phyloP scores from a whole-genome alignment of 192 early-diverging fungal genomes.

The Umbelopsis vinacea region DNA sequence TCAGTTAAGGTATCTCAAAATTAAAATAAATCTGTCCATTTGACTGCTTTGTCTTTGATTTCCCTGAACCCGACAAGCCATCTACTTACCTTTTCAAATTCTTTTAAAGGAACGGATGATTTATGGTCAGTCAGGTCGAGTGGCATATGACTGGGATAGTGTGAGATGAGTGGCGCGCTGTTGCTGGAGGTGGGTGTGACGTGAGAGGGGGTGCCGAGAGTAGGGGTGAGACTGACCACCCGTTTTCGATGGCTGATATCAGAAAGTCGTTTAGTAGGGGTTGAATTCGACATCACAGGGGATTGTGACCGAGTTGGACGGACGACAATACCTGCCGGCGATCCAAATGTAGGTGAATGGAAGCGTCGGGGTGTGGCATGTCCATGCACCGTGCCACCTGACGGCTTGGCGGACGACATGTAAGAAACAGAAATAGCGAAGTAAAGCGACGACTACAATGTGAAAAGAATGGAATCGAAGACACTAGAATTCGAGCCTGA shows the following conservation, averaged over 20 bases:
- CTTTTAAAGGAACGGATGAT: neutral
- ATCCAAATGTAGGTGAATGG: constrained; percentile 12
- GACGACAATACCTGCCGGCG: constrained; percentile 11
- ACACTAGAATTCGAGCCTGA: neutral
- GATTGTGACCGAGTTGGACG: constrained; percentile 5
- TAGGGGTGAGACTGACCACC: constrained; percentile 2
- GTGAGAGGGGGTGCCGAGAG: neutral
- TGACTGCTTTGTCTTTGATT: too few relatives aligned
- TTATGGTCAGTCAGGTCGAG: neutral
- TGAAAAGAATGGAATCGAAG: neutral
- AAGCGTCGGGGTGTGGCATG: constrained; percentile 2
- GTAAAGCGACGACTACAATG: neutral
- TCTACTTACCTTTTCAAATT: constrained; percentile 17
- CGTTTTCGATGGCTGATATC: neutral
- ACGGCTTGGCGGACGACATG: constrained; percentile 11
- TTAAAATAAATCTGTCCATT: too few relatives aligned
- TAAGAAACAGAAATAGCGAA: neutral
- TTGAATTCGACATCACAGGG: neutral
- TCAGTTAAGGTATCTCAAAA: too few relatives aligned
- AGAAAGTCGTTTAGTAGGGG: neutral
- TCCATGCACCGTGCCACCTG: neutral
- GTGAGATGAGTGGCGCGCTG: neutral
- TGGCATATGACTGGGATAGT: neutral
- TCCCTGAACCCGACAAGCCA: neutral
- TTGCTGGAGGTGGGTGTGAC: neutral